Conservation (phyloP, 2,329 filamentous ascomycete species). For the Paecilomyces sp. region DNA sequence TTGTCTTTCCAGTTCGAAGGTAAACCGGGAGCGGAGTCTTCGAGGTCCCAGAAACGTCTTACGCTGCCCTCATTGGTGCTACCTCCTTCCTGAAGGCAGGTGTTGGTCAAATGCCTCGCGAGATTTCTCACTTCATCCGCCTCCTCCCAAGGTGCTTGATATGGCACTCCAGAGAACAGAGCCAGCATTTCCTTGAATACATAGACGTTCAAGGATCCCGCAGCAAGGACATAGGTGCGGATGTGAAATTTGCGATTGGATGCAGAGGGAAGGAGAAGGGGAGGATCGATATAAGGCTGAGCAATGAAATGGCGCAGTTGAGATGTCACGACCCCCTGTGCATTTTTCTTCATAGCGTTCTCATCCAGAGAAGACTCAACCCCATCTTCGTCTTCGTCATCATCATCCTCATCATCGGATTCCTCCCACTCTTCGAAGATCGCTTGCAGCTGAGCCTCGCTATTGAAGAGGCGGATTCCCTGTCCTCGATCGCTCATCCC, state of each 20-base stretch:
- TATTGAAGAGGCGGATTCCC: constrained; percentile 83
- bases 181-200: constrained; percentile 90
- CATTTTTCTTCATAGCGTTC: constrained; percentile 15
- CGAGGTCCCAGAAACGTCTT: constrained; percentile 65
- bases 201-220: constrained; percentile 71
- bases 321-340: constrained; percentile 65
- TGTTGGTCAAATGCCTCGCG: constrained; percentile 83
- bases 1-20: constrained; percentile 44
- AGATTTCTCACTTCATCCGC: constrained; percentile 47
- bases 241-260: constrained; percentile 86
- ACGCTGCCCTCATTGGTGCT: constrained; percentile 57
- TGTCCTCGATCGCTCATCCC: constrained; percentile 96
- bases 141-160: constrained; percentile 53
- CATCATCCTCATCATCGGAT: constrained; percentile 43
- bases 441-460: constrained; percentile 69
- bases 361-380: constrained; percentile 17
- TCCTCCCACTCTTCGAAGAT: constrained; percentile 93
- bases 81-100: constrained; percentile 70
- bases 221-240: constrained; percentile 78
- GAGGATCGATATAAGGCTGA: constrained; percentile 88
- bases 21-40: constrained; percentile 27
- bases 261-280: constrained; percentile 61
- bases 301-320: constrained; percentile 94
- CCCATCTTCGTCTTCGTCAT: constrained; percentile 32
- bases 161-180: constrained; percentile 74